phyloP scores from a whole-genome alignment of 257 asterid species.

The Forsythia viridissima region DNA sequence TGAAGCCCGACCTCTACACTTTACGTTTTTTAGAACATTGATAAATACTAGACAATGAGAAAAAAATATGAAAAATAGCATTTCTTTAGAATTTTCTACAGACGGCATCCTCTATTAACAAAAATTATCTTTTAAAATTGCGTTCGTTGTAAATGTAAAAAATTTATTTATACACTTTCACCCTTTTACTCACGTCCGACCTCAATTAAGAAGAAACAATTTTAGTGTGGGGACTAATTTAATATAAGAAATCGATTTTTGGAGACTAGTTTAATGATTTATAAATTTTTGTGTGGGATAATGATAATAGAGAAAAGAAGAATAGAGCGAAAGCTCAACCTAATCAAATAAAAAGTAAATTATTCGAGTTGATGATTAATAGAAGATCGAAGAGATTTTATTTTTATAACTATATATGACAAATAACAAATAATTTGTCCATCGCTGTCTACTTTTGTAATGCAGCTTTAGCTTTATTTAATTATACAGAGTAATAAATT shows the following conservation, averaged over 20 bases:
- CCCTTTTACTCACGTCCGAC: too few species aligned
- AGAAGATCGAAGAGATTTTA: background rate
- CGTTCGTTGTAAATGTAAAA: too few species aligned
- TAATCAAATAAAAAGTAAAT: background rate
- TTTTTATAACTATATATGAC: background rate
- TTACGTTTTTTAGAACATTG: too few species aligned
- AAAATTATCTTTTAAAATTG: too few species aligned
- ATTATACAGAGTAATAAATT: background rate
- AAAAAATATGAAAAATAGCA: too few species aligned
- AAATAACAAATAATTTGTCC: background rate
- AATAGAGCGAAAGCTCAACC: background rate
- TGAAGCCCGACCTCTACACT: too few species aligned
- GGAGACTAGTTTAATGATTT: background rate
- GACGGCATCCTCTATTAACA: too few species aligned
- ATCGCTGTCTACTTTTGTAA: background rate
- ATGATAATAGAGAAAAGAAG: background rate
- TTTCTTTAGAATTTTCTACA: too few species aligned
- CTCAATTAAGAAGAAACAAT: too few species aligned
- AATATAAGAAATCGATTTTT: background rate
- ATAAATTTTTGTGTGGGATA: background rate
- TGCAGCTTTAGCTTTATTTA: slow-evolving; percentile 1
- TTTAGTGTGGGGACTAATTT: too few species aligned
- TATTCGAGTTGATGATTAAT: background rate
- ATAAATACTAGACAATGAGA: too few species aligned
- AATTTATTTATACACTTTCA: too few species aligned